Evolutionary conservation across 441 rosid genomes (phyloP).

Genomic region (Viola pubescens): DNA sequence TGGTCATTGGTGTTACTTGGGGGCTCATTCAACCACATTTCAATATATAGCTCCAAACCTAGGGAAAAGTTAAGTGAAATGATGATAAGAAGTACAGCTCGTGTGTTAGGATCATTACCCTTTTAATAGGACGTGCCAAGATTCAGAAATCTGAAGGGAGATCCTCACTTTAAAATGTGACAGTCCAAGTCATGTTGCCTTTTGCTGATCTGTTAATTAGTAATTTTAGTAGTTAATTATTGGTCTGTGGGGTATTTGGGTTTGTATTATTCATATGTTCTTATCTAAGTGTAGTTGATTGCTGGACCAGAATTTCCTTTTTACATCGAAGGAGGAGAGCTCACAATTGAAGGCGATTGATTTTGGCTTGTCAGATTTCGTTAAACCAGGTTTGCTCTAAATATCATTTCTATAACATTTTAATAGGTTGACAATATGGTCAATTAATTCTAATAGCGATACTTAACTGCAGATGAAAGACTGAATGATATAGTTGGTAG

Average conservation of each 20-base stretch:
- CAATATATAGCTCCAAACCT: neutral
- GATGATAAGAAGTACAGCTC: neutral
- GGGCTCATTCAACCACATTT: too few relatives aligned
- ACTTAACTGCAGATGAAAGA: conserved; percentile 66
- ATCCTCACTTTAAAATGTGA: neutral
- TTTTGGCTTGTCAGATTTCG: conserved; percentile 95
- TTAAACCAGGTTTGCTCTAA: conserved; percentile 65
- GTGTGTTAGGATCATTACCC: neutral
- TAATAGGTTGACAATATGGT: conserved; percentile 4
- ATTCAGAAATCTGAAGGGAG: neutral
- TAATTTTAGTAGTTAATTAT: neutral
- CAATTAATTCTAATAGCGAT: conserved; percentile 1
- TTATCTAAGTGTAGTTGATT: conserved; percentile 31
- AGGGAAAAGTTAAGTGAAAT: neutral
- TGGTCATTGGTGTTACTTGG: neutral
- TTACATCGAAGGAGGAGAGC: conserved; percentile 66
- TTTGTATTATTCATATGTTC: conserved; percentile 13
- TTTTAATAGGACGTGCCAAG: neutral
- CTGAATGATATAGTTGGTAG: conserved; percentile 97
- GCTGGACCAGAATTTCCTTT: conserved; percentile 81
- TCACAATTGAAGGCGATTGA: conserved; percentile 86
- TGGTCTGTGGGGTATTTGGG: neutral
- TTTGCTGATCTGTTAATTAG: neutral
- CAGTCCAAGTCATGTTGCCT: neutral
- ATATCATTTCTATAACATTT: neutral